phyloP scores from a whole-genome alignment of 2,329 filamentous ascomycete genomes.

The Phialemoniopsis sp. region DNA sequence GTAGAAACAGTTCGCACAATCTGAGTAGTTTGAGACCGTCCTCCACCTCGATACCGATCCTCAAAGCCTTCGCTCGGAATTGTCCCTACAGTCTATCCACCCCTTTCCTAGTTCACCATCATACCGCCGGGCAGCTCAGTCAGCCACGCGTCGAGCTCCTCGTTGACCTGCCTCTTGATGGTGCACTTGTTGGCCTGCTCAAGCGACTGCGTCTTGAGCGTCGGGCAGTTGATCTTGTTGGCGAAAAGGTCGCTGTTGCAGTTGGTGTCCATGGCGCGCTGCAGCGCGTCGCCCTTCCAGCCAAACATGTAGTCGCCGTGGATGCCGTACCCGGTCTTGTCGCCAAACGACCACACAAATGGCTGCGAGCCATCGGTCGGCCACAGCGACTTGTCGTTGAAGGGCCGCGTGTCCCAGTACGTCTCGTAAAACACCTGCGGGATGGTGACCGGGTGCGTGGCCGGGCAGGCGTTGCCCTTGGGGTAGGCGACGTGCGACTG shows the following conservation, averaged over 20 bases:
- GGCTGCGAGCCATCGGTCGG: constrained; percentile 7
- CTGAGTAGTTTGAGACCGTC: too few species aligned
- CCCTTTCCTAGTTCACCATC: too few species aligned
- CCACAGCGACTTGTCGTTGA: constrained; percentile 8
- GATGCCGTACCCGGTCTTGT: constrained; percentile 6
- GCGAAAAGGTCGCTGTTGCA: constrained; percentile 1
- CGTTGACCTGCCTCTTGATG: constrained; percentile 2
- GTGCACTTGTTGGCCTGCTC: constrained; percentile 6
- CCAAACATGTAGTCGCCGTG: constrained; percentile 9
- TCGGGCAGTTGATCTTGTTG: constrained; percentile 2
- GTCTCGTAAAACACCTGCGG: constrained; percentile 8
- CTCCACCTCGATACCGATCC: too few species aligned
- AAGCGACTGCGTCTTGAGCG: constrained; percentile 3
- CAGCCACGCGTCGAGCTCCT: constrained; percentile 4
- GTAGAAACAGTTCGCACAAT: too few species aligned
- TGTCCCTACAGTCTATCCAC: too few species aligned
- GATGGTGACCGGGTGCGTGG: constrained; percentile 4
- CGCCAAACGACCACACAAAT: constrained; percentile 9
- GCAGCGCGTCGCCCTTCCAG: constrained; percentile 9
- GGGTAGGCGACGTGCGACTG: constrained; percentile 9
- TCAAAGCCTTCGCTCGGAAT: too few species aligned
- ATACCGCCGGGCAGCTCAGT: constrained; percentile 1
- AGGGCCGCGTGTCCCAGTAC: constrained; percentile 8
- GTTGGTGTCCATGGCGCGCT: constrained; percentile 5
- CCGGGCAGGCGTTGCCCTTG: constrained; percentile 4